These are phyloP conservation scores for Lichtheimia corymbifera DNA, from an alignment of 371 early-diverging fungal genomes.

Conservation along the genomic window DNA sequence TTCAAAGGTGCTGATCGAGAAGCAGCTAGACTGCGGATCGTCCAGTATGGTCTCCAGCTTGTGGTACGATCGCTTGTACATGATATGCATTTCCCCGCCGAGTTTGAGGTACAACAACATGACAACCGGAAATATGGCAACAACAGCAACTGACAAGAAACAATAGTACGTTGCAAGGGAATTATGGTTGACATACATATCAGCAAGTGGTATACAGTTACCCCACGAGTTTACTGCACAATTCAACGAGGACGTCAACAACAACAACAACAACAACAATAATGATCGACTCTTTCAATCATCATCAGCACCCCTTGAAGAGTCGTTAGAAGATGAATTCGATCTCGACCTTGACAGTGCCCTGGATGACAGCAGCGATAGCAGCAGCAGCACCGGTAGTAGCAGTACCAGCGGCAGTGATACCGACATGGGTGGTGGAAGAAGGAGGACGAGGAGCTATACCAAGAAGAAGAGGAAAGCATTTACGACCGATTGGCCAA, in stretches of 20 bases:
- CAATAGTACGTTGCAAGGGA: neutral
- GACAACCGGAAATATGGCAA: neutral
- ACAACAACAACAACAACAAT: neutral
- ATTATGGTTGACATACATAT: neutral
- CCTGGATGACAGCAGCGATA: too few relatives aligned
- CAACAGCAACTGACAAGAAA: too few relatives aligned
- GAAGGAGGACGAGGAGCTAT: neutral
- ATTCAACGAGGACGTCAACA: neutral
- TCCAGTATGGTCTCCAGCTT: conserved; percentile 1
- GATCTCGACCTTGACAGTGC: neutral
- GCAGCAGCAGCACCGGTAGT: too few relatives aligned
- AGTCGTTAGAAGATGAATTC: conserved; percentile 6
- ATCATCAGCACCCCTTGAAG: neutral
- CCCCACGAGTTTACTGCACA: neutral
- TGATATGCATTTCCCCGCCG: neutral
- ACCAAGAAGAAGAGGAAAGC: neutral
- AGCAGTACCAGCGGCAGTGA: too few relatives aligned
- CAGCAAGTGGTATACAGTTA: neutral
- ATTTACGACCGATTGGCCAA: conserved; percentile 3
- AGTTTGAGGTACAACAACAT: neutral
- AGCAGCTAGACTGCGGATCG: neutral
- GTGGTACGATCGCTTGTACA: neutral
- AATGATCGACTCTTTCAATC: neutral
- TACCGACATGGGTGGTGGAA: neutral
- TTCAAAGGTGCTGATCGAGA: conserved; percentile 6